Evolutionary conservation across 495 filamentous ascomycete genomes (phyloP).

Genomic region (Lophiotrema nucula): DNA sequence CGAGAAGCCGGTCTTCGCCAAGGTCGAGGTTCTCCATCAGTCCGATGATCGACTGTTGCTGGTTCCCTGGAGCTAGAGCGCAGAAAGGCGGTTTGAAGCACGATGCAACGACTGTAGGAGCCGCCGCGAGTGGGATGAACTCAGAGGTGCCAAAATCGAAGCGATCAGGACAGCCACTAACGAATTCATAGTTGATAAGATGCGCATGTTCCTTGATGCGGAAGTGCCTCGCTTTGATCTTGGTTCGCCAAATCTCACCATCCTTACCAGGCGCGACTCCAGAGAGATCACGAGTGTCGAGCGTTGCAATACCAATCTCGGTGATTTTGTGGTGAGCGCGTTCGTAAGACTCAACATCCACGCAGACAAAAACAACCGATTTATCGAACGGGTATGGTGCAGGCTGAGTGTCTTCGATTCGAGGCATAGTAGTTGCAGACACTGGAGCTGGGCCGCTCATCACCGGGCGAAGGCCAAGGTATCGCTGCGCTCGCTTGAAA

Average conservation of each 20-base stretch:
- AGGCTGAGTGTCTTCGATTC: constrained; percentile 41
- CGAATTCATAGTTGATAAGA: constrained; percentile 61
- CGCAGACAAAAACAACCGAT: constrained; percentile 66
- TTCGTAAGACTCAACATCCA: constrained; percentile 85
- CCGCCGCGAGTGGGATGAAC: constrained; percentile 41
- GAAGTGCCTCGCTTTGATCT: constrained; percentile 71
- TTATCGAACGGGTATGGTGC: constrained; percentile 50
- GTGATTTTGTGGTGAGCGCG: constrained; percentile 60
- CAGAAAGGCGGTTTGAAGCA: constrained; percentile 56
- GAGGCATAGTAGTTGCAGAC: background rate
- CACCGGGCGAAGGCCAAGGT: constrained; percentile 60
- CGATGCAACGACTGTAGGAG: constrained; percentile 44
- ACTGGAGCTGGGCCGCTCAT: background rate
- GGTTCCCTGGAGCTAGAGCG: background rate
- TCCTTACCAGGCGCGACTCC: constrained; percentile 56
- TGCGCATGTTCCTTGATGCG: constrained; percentile 66
- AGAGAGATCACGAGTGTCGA: constrained; percentile 66
- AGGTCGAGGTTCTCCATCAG: background rate
- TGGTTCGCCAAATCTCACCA: constrained; percentile 61
- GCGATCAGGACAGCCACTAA: constrained; percentile 65
- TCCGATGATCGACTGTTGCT: background rate
- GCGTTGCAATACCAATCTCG: constrained; percentile 79
- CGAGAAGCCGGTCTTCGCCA: constrained; percentile 54
- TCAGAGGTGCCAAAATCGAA: constrained; percentile 69
- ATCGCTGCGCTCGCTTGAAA: constrained; percentile 63